Conservation (phyloP, 148 eudicot species). For the Chenopodium berlandieri region DNA sequence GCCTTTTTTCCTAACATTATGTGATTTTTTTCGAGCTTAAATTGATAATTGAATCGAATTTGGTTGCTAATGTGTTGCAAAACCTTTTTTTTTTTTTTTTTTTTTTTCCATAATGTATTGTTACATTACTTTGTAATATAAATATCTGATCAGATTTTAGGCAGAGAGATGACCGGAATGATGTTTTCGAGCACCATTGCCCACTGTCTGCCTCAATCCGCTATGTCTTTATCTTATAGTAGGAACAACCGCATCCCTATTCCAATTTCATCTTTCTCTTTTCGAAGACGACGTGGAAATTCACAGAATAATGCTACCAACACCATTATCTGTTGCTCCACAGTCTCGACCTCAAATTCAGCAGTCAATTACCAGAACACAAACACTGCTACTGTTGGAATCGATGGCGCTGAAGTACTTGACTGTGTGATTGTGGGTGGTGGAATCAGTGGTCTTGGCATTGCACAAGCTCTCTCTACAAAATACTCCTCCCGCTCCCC, state of each 20-base stretch:
- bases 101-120: too few species aligned
- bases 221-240: not conserved
- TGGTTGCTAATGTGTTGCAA: too few species aligned
- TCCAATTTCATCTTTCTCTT: not conserved
- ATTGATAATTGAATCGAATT: too few species aligned
- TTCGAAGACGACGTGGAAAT: not conserved
- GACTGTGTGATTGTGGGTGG: slow-evolving; percentile 79
- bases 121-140: too few species aligned
- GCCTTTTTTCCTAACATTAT: too few species aligned
- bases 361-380: not conserved
- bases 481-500: slow-evolving; percentile 28
- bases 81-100: too few species aligned
- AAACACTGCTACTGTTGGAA: not conserved
- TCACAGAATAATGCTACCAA: not conserved
- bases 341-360: not conserved
- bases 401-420: slow-evolving; percentile 2
- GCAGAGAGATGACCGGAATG: not conserved
- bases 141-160: not conserved
- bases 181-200: not conserved
- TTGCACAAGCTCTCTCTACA: slow-evolving; percentile 60
- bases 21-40: too few species aligned
- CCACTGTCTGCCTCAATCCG: not conserved
- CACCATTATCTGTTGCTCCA: not conserved
- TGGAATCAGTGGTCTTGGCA: slow-evolving; percentile 81
- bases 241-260: not conserved